Percentiles rank a stretch among this genome's conserved stretches.
These are phyloP conservation scores for Beauveria sp. DNA, from an alignment of 2,329 filamentous ascomycete species.

Conservation along the genomic window DNA sequence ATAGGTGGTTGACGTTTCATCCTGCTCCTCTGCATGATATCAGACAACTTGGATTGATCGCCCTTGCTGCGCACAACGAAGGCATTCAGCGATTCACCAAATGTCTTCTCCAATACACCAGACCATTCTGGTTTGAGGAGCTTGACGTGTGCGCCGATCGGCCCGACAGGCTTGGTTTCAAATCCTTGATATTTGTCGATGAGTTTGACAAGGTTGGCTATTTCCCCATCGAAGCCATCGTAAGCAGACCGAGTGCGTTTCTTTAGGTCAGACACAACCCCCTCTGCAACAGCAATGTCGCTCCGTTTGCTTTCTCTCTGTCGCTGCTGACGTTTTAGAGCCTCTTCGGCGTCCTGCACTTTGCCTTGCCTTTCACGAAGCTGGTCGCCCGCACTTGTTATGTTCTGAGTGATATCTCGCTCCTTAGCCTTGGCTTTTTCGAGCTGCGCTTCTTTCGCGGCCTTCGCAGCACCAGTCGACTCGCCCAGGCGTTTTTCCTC, in stretches of 20 bases:
- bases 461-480: conserved; percentile 62
- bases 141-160: conserved; percentile 70
- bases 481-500: conserved; percentile 57
- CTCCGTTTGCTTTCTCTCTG: conserved; percentile 36
- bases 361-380: conserved; percentile 26
- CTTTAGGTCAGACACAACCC: conserved; percentile 41
- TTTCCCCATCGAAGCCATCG: conserved; percentile 55
- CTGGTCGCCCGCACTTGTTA: conserved; percentile 22
- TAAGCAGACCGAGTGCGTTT: conserved; percentile 49
- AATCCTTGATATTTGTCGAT: conserved; percentile 67
- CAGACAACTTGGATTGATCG: conserved; percentile 63
- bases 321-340: conserved; percentile 23
- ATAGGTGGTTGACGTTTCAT: conserved; percentile 41
- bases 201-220: conserved; percentile 56
- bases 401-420: conserved; percentile 19
- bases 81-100: conserved; percentile 61
- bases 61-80: conserved; percentile 75
- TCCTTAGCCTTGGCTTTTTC: conserved; percentile 21
- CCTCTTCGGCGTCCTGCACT: conserved; percentile 24
- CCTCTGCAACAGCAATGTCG: conserved; percentile 47
- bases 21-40: conserved; percentile 52
- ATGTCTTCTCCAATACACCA: conserved; percentile 66
- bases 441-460: conserved; percentile 51
- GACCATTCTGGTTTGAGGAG: conserved; percentile 78
- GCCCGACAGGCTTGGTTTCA: conserved; percentile 66